Base-by-base conservation (phyloP, 305 asterid genomes). In the Ruellia speciosa region DNA sequence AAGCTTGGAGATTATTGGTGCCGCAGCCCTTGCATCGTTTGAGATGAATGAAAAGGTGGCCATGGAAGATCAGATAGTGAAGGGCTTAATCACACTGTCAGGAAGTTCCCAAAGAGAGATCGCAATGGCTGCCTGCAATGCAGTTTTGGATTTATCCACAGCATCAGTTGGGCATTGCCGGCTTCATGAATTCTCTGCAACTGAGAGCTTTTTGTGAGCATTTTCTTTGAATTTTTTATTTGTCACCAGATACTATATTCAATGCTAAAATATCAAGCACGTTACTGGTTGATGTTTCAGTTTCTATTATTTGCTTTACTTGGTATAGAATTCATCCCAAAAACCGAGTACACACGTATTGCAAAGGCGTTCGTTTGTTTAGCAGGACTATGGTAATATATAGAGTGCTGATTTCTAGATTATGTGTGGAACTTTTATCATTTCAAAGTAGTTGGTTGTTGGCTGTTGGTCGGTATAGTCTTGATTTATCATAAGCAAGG, bases 61-160 rank as follows among this genome's bases (percentile, higher is more conserved):
- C 41, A 31, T 53, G 55, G 94, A 85, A 41, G 81, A 67, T 34
- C 83, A 72, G 55, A 75, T 69, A 37, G 71, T 85, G 55, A 73
- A 64, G 70, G 79, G 79, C 49, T 67, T 88, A 74, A 64, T 88
- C 66, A 61, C 75, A 35, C 66, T 73, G 59, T 59, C 79, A 14
- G 56, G 57, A 51, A 74, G 76, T 60, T 66, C 77, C 39, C 57
- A 66, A 18, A 65, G 65, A 72, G 62, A 69, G 56, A 74, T 71
- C 35, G 73, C 78, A 39, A 46, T 64, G 66, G 90, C 81, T 68
- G 85, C 90, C 52, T 88, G 94, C 73, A 83, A 77, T 72, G 83
- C 88, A n/a, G 58, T 72, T 19, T 66, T 88, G 86, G 96, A 88
- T 75, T 77, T 88, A 61, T 73, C 88, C 9, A 77, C 88, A 5